Base-by-base conservation (phyloP, 2,329 filamentous ascomycete genomes). In the Neoscytalidium dimidiatum region DNA sequence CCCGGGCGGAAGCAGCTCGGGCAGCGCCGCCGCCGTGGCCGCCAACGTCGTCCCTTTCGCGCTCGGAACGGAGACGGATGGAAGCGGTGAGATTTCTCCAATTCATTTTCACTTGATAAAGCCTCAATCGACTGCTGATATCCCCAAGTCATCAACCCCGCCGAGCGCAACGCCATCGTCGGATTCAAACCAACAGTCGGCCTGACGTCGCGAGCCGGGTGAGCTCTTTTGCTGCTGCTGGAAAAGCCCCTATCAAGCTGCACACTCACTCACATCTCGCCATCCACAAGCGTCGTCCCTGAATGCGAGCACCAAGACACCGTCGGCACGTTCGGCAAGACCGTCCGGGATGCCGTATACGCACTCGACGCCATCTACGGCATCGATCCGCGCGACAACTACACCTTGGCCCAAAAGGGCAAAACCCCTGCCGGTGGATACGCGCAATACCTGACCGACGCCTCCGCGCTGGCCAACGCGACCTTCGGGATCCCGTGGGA, bases 401-500 rank as follows among this genome's bases (percentile, higher is more conserved):
- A 90, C 73, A 92, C 89, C 0, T 70, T 81, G 1, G 83, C 83
- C 0, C 88, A 90, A 69, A 68, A 78, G 63, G 83, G 81, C 2
- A 80, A 82, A 56, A 86, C 85, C 4, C 88, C 88, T 0, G 49
- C 68, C 0, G 79, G 78, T 0, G 87, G 87, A 0, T 92, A 88
- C 70, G 71, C 81, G 0, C 81, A 85, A 63, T 88, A 83, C 67
- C 75, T 92, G 8, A 79, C 82, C 2, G 79, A 81, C 64, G 86
- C 82, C 66, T 72, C 78, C 0, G 81, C 83, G 1, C 82, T 92
- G 0, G 79, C 84, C 68, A 85, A 84, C 8, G 89, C 88, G 1
- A 83, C 79, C 0, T 92, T 93, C 65, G 90, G 90, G 6, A 77
- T 93, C 0, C 90, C 90, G 0, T 92, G 90, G 90, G 75, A 86